Evolutionary conservation across 1,284 basidiomycete species (phyloP).

Genomic region (Polyporus tsugae): DNA sequence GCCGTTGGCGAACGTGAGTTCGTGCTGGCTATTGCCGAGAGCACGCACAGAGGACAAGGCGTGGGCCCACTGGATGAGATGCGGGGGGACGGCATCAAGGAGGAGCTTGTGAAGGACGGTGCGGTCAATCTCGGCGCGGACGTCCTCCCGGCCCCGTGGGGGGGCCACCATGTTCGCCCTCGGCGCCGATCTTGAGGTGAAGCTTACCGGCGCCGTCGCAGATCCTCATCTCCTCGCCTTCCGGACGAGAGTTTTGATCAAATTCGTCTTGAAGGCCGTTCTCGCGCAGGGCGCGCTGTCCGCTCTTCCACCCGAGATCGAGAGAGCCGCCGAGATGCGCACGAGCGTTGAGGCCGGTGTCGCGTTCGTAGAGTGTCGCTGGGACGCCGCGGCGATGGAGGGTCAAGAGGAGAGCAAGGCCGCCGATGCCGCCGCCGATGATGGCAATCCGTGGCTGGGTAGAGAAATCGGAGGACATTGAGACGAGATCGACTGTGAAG

Average conservation of each 20-base stretch:
- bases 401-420: constrained; percentile 13
- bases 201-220: constrained; percentile 14
- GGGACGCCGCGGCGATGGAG: constrained; percentile 13
- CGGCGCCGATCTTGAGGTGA: neutral
- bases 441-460: constrained; percentile 13
- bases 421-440: constrained; percentile 15
- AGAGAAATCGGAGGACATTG: neutral
- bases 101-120: constrained; percentile 25
- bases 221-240: constrained; percentile 23
- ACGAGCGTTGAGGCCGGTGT: constrained; percentile 15
- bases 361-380: constrained; percentile 13
- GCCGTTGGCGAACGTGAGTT: constrained; percentile 26
- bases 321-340: constrained; percentile 27
- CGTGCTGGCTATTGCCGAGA: constrained; percentile 14
- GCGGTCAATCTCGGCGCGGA: constrained; percentile 29
- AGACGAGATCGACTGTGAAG: neutral
- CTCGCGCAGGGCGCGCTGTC: constrained; percentile 28
- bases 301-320: constrained; percentile 27
- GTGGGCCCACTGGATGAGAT: constrained; percentile 23
- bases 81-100: constrained; percentile 22
- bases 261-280: constrained; percentile 28
- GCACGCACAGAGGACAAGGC: constrained; percentile 12
- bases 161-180: neutral
- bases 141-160: neutral
- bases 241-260: constrained; percentile 16